Evolutionary conservation across 2,329 filamentous ascomycete species (phyloP).

Genomic region (Ceratocystis destructans): DNA sequence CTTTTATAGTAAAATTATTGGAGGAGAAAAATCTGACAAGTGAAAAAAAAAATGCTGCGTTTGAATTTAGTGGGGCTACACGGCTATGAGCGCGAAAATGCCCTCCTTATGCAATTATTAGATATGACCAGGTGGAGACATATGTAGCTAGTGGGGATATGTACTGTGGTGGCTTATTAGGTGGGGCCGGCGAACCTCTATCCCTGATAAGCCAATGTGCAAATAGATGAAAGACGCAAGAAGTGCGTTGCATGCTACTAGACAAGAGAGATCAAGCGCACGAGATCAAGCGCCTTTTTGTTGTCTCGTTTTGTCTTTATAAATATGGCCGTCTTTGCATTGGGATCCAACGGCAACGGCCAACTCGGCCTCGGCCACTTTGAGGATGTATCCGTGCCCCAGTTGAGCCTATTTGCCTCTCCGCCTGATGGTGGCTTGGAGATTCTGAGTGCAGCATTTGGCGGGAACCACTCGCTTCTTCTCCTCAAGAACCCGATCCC

Average conservation of each 20-base stretch:
- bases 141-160: background rate
- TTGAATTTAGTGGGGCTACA: slow-evolving; percentile 10
- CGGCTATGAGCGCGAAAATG: background rate
- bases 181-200: slow-evolving; percentile 8
- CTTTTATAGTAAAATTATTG: slow-evolving; percentile 10
- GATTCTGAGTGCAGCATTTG: slow-evolving; percentile 36
- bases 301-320: background rate
- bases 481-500: slow-evolving; percentile 38
- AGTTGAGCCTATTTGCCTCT: slow-evolving; percentile 43
- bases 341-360: slow-evolving; percentile 65
- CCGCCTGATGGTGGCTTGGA: slow-evolving; percentile 26
- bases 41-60: background rate
- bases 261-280: background rate
- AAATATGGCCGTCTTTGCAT: slow-evolving; percentile 41
- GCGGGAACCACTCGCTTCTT: slow-evolving; percentile 78
- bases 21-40: slow-evolving; percentile 1
- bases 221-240: background rate
- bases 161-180: background rate
- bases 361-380: slow-evolving; percentile 59
- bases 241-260: background rate
- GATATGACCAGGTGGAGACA: background rate
- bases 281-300: background rate
- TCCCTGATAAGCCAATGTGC: slow-evolving; percentile 5
- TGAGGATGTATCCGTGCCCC: slow-evolving; percentile 56
- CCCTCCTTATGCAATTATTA: slow-evolving; percentile 1